Evolutionary conservation across 345 rosid species (phyloP).

Genomic region (Gossypium herbaceum): DNA sequence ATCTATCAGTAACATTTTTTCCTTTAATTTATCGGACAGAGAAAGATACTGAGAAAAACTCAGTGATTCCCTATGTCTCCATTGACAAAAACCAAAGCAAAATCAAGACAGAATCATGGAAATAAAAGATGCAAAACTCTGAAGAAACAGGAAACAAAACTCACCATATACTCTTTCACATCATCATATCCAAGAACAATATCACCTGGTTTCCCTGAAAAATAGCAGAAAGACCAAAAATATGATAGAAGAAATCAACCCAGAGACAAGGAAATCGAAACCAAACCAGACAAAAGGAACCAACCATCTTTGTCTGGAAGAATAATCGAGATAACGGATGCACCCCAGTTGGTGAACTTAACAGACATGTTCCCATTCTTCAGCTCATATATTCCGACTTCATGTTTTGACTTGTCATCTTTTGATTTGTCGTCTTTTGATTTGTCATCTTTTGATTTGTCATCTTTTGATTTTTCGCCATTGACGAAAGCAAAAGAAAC

Average conservation of each 20-base stretch:
- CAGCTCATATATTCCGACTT: slow-evolving; percentile 51
- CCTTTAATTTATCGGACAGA: neutral
- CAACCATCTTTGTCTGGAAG: slow-evolving; percentile 82
- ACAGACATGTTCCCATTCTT: slow-evolving; percentile 62
- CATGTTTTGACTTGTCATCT: neutral
- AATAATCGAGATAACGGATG: slow-evolving; percentile 60
- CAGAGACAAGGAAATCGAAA: neutral
- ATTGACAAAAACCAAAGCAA: slow-evolving; percentile 1
- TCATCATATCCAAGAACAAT: slow-evolving; percentile 77
- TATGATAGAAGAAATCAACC: neutral
- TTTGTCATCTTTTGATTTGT: too few species aligned
- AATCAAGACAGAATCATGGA: neutral
- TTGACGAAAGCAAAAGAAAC: neutral
- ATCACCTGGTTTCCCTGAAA: slow-evolving; percentile 68
- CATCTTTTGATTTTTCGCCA: neutral
- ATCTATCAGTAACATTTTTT: neutral
- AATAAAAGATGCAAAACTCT: neutral
- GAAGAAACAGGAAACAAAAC: neutral
- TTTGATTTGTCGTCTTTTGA: neutral
- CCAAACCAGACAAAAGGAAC: neutral
- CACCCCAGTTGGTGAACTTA: slow-evolving; percentile 84
- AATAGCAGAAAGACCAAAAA: slow-evolving; percentile 5
- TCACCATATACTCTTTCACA: slow-evolving; percentile 55
- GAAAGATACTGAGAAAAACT: neutral
- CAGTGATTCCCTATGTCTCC: neutral